Evolutionary conservation across 129 eudicot genomes (phyloP), one percentile per base, ranked within the genome.

Genomic region (Tagetes erecta): DNA sequence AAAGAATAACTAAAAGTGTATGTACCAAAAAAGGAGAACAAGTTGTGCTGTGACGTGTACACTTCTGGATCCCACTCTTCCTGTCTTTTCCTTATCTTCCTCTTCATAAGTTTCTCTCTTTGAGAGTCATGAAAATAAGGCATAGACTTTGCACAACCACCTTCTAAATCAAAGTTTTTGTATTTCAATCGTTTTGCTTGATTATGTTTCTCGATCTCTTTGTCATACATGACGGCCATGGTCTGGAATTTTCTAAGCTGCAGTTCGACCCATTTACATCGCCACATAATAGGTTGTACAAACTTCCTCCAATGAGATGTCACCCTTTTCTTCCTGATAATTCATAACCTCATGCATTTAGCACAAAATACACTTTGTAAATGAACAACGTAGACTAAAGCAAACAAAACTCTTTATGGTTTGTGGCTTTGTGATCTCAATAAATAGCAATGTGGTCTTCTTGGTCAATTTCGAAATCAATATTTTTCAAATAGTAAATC

Each of bases 201-300:
- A 58, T 80, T 56, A 69, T 69, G 45, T 70, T 80, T 85, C 57
- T 79, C 87, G 9, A 90, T 85, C 66, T 87, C 77, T 55, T 71
- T 78, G 68, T 82, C 92, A 72, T 87, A 89, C 46, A 83, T 68
- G 20, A 37, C 66, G 33, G 84, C 92, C 76, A 73, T 87, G 42
- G 77, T 71, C 12, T 79, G 82, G 10, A 92, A 76, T 56, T 86
- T 84, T 85, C 72, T 81, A 38, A 89, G 72, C 77, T 87, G 95
- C 83, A 92, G 67, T 84, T 92, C 98, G 38, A 74, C 86, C 96
- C 95, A 89, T 84, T 86, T 92, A 80, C 88, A 86, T 6, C 95
- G 94, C 98, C 92, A 89, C 98, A 83, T 84, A 30, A 86, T 78
- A 10, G 98, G 89, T 64, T 83, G 90, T 50, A 87, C 81, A 77